Conservation (phyloP, 257 asterid genomes). For the Petunia axillaris region DNA sequence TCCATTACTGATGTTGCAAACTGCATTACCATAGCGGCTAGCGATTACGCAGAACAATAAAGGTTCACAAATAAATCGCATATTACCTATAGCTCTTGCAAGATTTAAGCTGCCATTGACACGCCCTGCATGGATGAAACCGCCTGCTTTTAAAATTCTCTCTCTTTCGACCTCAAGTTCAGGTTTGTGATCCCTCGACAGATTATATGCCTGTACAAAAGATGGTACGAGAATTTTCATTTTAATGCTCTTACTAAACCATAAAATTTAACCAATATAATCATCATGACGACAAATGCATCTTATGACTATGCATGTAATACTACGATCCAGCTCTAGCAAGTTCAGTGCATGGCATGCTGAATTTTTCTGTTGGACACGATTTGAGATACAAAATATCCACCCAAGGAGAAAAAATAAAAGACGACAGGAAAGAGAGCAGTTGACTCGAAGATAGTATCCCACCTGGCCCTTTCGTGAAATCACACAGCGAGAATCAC, state of each 20-base stretch:
- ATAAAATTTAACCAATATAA: background rate
- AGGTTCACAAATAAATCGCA: conserved; percentile 22
- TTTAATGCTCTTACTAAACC: background rate
- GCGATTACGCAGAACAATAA: background rate
- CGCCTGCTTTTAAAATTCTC: conserved; percentile 91
- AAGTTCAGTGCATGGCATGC: conserved; percentile 20
- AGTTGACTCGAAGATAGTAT: conserved; percentile 7
- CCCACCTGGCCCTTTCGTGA: conserved; percentile 96
- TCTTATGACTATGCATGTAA: background rate
- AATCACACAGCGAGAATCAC: conserved; percentile 96
- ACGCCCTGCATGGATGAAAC: conserved; percentile 95
- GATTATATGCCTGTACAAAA: conserved; percentile 76
- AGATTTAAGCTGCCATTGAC: conserved; percentile 96
- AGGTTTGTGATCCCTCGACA: conserved; percentile 98
- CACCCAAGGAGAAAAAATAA: background rate
- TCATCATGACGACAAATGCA: background rate
- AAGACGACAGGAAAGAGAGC: background rate
- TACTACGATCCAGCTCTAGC: conserved; percentile 8
- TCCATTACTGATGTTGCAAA: background rate
- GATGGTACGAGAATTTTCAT: background rate
- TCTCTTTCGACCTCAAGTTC: conserved; percentile 93
- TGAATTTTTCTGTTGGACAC: background rate
- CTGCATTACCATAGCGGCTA: background rate
- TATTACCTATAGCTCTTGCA: conserved; percentile 91
- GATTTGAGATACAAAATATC: conserved; percentile 2